phyloP scores from a whole-genome alignment of 805 yeast genomes.

The Groenewaldozyma tartarivorans region DNA sequence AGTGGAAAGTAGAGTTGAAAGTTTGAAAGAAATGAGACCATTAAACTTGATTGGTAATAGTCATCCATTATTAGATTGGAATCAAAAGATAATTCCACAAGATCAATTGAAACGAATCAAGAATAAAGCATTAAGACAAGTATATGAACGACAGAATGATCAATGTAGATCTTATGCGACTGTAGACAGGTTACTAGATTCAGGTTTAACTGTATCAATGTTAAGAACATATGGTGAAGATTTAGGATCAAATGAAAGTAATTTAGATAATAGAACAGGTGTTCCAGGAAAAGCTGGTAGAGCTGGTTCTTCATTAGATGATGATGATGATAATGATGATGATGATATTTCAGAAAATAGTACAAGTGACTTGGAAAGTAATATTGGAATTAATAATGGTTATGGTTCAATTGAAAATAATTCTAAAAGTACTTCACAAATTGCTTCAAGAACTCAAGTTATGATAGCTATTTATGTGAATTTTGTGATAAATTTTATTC shows the following conservation, averaged over 20 bases:
- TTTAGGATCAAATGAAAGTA: slow-evolving; percentile 4
- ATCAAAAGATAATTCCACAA: slow-evolving; percentile 16
- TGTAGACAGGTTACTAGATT: slow-evolving; percentile 57
- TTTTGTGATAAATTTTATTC: slow-evolving; percentile 44
- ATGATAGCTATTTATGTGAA: slow-evolving; percentile 55
- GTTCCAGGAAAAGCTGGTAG: background rate
- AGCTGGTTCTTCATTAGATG: slow-evolving; percentile 20
- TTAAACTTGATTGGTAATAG: slow-evolving; percentile 37
- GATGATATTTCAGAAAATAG: background rate
- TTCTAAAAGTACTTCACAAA: slow-evolving; percentile 39
- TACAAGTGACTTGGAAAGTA: background rate
- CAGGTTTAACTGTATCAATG: slow-evolving; percentile 60
- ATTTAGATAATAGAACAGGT: background rate
- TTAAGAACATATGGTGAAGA: slow-evolving; percentile 48
- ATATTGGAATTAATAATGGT: slow-evolving; percentile 38
- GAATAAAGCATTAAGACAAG: slow-evolving; percentile 30
- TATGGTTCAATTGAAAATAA: slow-evolving; percentile 50
- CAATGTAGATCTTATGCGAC: slow-evolving; percentile 46
- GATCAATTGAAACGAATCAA: slow-evolving; percentile 18
- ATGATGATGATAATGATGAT: slow-evolving; percentile 3
- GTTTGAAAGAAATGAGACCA: slow-evolving; percentile 39
- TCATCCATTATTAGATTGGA: slow-evolving; percentile 36
- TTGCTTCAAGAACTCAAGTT: slow-evolving; percentile 38
- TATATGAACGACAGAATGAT: slow-evolving; percentile 51
- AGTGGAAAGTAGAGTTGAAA: slow-evolving; percentile 18